A percentile compares a stretch with the other conserved stretches of the same genome.
These are phyloP conservation scores for Citrullus amarus DNA, from an alignment of 306 rosid genomes.

Conservation along the genomic window DNA sequence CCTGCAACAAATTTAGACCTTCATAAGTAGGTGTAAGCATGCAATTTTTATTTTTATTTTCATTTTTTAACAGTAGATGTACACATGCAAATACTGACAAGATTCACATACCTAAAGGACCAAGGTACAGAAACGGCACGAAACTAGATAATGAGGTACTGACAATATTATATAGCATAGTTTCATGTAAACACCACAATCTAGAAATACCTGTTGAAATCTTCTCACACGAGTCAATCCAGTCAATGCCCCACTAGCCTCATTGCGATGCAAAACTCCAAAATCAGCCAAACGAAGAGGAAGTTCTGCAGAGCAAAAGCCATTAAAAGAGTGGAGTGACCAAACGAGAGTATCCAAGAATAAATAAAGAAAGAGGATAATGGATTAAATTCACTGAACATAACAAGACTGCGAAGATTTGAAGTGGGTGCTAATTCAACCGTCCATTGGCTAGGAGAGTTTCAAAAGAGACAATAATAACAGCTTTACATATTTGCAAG, in stretches of 20 bases:
- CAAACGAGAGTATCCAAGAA: not conserved
- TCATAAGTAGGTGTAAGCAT: constrained; percentile 16
- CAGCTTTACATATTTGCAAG: not conserved
- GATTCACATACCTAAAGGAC: not conserved
- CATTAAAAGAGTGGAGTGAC: not conserved
- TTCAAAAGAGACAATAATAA: not conserved
- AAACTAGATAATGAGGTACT: not conserved
- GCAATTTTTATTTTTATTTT: not conserved
- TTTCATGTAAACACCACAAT: not conserved
- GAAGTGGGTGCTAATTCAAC: not conserved
- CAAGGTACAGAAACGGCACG: not conserved
- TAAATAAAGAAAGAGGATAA: not conserved
- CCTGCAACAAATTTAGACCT: constrained; percentile 37
- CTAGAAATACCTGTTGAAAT: constrained; percentile 75
- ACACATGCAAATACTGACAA: not conserved
- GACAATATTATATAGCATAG: not conserved
- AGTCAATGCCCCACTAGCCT: constrained; percentile 97
- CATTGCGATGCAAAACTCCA: constrained; percentile 96
- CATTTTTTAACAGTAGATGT: not conserved
- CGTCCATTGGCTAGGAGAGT: not conserved
- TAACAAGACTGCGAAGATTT: not conserved
- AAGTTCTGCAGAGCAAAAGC: constrained; percentile 49
- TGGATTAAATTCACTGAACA: not conserved
- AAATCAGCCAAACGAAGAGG: constrained; percentile 95
- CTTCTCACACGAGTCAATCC: constrained; percentile 94